Base-by-base conservation (phyloP, 495 filamentous ascomycete genomes). In the Haplographium delicatum region DNA sequence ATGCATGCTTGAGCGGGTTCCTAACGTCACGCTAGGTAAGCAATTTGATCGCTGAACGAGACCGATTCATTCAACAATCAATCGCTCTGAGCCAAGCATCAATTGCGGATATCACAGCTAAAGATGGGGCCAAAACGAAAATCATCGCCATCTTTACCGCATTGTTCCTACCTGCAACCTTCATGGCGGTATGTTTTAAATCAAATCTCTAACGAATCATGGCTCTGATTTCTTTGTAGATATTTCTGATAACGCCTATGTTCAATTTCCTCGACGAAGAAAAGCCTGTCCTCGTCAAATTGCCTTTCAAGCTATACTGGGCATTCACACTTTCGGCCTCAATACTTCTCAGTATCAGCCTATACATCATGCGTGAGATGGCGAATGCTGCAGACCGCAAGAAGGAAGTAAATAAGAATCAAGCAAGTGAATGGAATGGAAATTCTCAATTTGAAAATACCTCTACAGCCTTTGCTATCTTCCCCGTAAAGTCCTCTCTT, bases 171-270 rank as follows among this genome's bases (percentile, higher is more conserved):
- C 41, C 41, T 5, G 41, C 22, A n/a, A 44, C 41, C n/a, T 44
- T 44, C 41, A 44, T 44, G 41, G 41, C 41, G 41, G 41, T 30
- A 27, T 19, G 41, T 27, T 3, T 15, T 26, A 9, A 4, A 26
- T 43, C 20, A 7, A 22, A 11, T 43, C 20, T 6, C n/a, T n/a
- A n/a, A 20, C 15, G 18, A 25, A 9, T 43, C 8, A 43, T 25
- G 8, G 9, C 15, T 8, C 35, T 23, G 41, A 27, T 11, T 4
- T 44, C 13, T 13, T 28, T 5, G 30, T 25, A 44, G 20, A 10
- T 26, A 27, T 28, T 44, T 27, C 41, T 44, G 13, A 44, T 25
- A 2, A 44, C 41, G 4, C 39, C 39, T 13, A 44, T 44, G 41
- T 44, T 47, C 28, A 38, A 35, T 35, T 35, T 19, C 27, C 13